phyloP scores from a whole-genome alignment of 306 rosid genomes.

The Abrus precatorius region DNA sequence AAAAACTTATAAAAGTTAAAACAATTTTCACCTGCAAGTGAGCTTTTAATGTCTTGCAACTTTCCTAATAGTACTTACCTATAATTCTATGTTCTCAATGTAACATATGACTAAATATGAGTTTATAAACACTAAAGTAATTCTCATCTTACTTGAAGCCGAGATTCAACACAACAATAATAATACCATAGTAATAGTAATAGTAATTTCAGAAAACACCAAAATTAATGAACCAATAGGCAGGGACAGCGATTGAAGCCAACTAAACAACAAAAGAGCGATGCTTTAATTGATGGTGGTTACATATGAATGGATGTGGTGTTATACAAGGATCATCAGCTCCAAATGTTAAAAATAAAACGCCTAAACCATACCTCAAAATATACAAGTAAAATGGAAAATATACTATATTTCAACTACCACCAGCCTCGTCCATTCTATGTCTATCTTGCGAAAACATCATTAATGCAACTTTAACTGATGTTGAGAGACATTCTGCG shows the following conservation, averaged over 20 bases:
- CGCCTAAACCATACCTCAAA: constrained; percentile 18
- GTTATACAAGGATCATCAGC: constrained; percentile 12
- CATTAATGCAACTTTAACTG: constrained; percentile 35
- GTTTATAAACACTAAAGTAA: too few species aligned
- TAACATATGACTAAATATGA: too few species aligned
- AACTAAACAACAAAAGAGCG: not conserved
- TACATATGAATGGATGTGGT: constrained; percentile 9
- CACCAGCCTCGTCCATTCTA: constrained; percentile 8
- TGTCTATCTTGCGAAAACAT: constrained; percentile 29
- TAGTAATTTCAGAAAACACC: not conserved
- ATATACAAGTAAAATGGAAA: constrained; percentile 44
- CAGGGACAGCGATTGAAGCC: constrained; percentile 12
- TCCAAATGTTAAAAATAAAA: constrained; percentile 7
- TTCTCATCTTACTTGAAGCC: too few species aligned
- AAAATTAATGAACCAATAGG: not conserved
- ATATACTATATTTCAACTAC: constrained; percentile 17
- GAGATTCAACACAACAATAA: too few species aligned
- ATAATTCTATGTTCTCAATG: too few species aligned
- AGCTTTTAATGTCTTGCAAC: too few species aligned
- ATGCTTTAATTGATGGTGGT: constrained; percentile 37
- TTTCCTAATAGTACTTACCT: too few species aligned
- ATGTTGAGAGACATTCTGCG: constrained; percentile 42
- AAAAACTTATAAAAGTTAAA: too few species aligned
- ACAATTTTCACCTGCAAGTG: too few species aligned
- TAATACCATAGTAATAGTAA: not conserved